A percentile compares a stretch with the other conserved stretches of the same genome.
Evolutionary conservation across 2,329 filamentous ascomycete genomes (phyloP).

Genomic region (Trichoderma sp.): DNA sequence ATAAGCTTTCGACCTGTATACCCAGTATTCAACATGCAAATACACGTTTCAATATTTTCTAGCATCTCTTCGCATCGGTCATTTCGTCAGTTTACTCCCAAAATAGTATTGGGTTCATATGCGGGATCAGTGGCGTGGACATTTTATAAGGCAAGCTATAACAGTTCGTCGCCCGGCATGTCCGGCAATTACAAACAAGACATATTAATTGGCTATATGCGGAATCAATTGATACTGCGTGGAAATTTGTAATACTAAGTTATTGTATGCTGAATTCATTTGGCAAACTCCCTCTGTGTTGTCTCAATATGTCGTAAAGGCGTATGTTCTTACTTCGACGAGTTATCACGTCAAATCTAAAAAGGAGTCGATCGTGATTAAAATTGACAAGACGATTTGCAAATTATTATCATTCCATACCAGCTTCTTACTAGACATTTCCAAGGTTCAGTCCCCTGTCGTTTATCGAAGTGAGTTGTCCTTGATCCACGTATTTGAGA

Average conservation of each 20-base stretch:
- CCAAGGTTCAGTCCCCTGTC: background rate
- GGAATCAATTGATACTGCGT: background rate
- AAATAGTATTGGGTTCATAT: background rate
- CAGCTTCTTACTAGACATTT: background rate
- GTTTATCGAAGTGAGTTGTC: background rate
- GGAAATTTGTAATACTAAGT: background rate
- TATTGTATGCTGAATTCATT: background rate
- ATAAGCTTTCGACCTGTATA: background rate
- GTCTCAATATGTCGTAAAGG: background rate
- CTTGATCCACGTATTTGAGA: background rate
- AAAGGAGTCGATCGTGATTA: background rate
- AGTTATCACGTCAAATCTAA: background rate
- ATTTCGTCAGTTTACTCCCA: background rate
- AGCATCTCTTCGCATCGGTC: background rate
- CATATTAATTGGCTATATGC: background rate
- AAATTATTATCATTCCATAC: background rate
- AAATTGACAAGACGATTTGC: background rate
- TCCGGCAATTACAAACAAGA: background rate
- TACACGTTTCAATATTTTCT: background rate
- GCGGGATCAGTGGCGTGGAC: background rate
- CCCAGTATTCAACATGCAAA: background rate
- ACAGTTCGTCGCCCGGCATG: background rate
- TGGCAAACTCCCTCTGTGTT: background rate
- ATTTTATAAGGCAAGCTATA: background rate
- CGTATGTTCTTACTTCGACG: background rate